Evolutionary conservation across 139 green algal species (phyloP).

Genomic region (Picochlorum sp.): DNA sequence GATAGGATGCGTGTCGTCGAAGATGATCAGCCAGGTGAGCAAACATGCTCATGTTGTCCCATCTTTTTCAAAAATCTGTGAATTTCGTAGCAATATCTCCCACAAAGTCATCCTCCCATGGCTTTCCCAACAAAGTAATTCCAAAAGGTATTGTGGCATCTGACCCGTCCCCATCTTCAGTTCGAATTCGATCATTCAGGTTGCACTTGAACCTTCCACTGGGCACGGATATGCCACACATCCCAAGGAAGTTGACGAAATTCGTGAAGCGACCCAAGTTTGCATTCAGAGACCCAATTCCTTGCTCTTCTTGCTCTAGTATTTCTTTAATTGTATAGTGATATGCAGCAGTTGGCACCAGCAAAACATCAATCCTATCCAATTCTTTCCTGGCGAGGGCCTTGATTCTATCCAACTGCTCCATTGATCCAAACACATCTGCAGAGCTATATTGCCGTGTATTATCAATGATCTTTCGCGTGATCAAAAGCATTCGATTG

Average conservation of each 20-base stretch:
- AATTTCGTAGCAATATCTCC: conserved; percentile 43
- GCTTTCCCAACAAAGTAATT: conserved; percentile 53
- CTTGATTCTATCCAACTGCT: conserved; percentile 19
- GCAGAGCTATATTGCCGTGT: conserved; percentile 36
- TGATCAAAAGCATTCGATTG: conserved; percentile 55
- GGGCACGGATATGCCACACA: conserved; percentile 62
- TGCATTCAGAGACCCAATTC: conserved; percentile 37
- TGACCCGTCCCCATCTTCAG: not conserved
- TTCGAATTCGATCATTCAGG: not conserved
- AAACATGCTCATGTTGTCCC: not conserved
- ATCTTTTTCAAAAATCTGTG: not conserved
- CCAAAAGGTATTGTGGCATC: conserved; percentile 57
- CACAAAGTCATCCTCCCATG: conserved; percentile 62
- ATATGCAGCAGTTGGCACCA: conserved; percentile 66
- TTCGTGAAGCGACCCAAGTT: conserved; percentile 73
- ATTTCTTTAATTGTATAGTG: conserved; percentile 56
- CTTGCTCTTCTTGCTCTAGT: conserved; percentile 33
- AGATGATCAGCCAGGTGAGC: not conserved
- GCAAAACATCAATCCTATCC: conserved; percentile 46
- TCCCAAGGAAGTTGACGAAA: conserved; percentile 76
- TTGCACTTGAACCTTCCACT: conserved; percentile 36
- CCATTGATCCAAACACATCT: conserved; percentile 51
- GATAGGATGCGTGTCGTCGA: not conserved
- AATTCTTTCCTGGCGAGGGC: conserved; percentile 32
- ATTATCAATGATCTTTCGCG: conserved; percentile 45